Percentiles rank a stretch among this genome's conserved stretches.
Evolutionary conservation across 192 early-diverging fungal species (phyloP).

Genomic region (Lobosporangium transversale): DNA sequence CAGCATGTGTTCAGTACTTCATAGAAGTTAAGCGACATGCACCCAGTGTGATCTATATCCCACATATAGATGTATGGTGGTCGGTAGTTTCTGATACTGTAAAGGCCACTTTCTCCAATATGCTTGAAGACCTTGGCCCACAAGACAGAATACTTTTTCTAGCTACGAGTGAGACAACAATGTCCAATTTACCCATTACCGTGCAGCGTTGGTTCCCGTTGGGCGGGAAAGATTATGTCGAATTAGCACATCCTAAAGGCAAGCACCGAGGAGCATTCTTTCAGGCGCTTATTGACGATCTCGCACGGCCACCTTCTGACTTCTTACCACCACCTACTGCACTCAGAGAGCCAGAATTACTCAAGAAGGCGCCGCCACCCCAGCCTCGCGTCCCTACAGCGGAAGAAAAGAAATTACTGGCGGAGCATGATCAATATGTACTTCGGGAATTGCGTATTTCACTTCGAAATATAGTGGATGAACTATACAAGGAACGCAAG

Average conservation of each 20-base stretch:
- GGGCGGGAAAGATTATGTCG: slow-evolving; percentile 31
- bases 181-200: slow-evolving; percentile 47
- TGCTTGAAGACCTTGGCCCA: slow-evolving; percentile 58
- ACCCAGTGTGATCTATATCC: slow-evolving; percentile 68
- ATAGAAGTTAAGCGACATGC: slow-evolving; percentile 68
- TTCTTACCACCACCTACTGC: slow-evolving; percentile 15
- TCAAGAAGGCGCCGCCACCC: slow-evolving; percentile 61
- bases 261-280: slow-evolving; percentile 31
- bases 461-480: slow-evolving; percentile 65
- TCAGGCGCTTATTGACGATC: slow-evolving; percentile 26
- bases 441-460: slow-evolving; percentile 64
- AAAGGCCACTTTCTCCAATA: slow-evolving; percentile 57
- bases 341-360: slow-evolving; percentile 19
- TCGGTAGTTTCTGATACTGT: slow-evolving; percentile 55
- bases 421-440: slow-evolving; percentile 62
- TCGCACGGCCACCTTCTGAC: slow-evolving; percentile 43
- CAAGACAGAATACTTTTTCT: slow-evolving; percentile 65
- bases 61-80: slow-evolving; percentile 64
- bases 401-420: slow-evolving; percentile 57
- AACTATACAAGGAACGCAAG: slow-evolving; percentile 58
- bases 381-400: slow-evolving; percentile 61
- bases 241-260: slow-evolving; percentile 18
- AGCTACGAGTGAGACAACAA: slow-evolving; percentile 60
- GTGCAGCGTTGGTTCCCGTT: slow-evolving; percentile 49
- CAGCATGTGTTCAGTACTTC: slow-evolving; percentile 64